Evolutionary conservation across 1,284 basidiomycete genomes (phyloP), one percentile per base, ranked within the genome.

Genomic region (Ceratobasidium sp.): DNA sequence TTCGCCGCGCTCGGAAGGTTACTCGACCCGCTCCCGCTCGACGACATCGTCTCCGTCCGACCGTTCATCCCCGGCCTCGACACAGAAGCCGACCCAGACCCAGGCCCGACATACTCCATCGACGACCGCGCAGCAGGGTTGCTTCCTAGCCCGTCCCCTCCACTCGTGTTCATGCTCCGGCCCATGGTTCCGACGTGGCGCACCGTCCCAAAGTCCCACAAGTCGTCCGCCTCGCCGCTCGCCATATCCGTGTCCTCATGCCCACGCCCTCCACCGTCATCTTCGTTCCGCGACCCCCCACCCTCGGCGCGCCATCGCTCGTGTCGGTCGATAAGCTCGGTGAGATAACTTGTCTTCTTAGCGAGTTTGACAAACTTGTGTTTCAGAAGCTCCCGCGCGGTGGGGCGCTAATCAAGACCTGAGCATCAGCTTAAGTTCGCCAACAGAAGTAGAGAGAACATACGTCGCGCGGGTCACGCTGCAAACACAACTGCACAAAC

Each of bases 331-430:
- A 98, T 97, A 58, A 99, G 86, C 80, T 98, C 97, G 0, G 96
- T 98, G 74, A 98, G 85, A 79, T 97, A 98, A 77, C 83, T 93
- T 3, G 95, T 92, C 85, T 97, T 98, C 84, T 95, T 95, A 13
- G 97, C 96, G 84, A 93, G 91, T 74, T 92, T 88, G 77, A 99
- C 91, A 80, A 98, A 99, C 79, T 96, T 96, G 82, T 99, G 97
- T 80, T 96, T 98, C 73, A 99, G 85, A 46, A 99, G 86, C 73
- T 98, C 96, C 74, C 90, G 90, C n/a, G 97, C 98, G 14, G 93
- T 87, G 21, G 98, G 98, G 54, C 97, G 92, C 91, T 95, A 78
- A 73, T 49, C 38, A 61, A 61, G 26, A 50, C 38, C 73, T 62
- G 75, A 63, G 69, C 75, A 55, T 74, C 35, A 58, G 41, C 55